phyloP scores from a whole-genome alignment of 208 protist genomes.

The Leishmania braziliensis region DNA sequence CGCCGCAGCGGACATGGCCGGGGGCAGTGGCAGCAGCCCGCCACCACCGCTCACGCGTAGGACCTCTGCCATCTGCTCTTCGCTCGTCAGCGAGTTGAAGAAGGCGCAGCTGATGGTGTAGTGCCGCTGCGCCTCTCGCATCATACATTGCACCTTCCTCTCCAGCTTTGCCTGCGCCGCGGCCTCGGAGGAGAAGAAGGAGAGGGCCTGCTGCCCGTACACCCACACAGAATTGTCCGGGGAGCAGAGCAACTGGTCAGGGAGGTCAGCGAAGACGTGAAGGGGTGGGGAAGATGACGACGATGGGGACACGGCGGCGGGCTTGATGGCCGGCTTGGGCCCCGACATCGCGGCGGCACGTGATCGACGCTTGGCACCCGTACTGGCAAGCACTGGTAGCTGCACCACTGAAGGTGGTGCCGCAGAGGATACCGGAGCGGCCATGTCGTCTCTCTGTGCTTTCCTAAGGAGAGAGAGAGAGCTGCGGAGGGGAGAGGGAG shows the following conservation, averaged over 20 bases:
- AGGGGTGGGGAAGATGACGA: slow-evolving; percentile 13
- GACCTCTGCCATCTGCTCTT: slow-evolving; percentile 37
- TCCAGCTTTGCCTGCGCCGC: slow-evolving; percentile 43
- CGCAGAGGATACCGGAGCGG: not conserved
- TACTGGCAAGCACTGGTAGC: not conserved
- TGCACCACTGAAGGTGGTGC: not conserved
- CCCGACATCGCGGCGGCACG: not conserved
- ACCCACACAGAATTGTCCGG: slow-evolving; percentile 68
- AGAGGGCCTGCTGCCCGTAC: slow-evolving; percentile 59
- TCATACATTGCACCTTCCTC: slow-evolving; percentile 41
- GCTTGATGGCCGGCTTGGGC: not conserved
- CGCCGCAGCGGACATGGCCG: not conserved
- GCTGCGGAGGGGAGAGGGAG: too few relatives aligned
- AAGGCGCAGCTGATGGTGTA: slow-evolving; percentile 32
- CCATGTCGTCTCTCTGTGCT: not conserved
- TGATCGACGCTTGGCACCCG: not conserved
- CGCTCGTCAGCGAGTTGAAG: slow-evolving; percentile 20
- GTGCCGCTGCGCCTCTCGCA: slow-evolving; percentile 39
- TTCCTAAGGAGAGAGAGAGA: not conserved
- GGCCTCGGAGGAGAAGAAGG: slow-evolving; percentile 42
- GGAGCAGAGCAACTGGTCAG: slow-evolving; percentile 69
- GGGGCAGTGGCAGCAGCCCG: not conserved
- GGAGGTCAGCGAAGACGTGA: slow-evolving; percentile 54
- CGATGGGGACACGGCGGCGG: not conserved
- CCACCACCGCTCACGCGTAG: slow-evolving; percentile 23